These are phyloP conservation scores for Fusarium chuoi DNA, from an alignment of 2,329 filamentous ascomycete species.

Conservation along the genomic window DNA sequence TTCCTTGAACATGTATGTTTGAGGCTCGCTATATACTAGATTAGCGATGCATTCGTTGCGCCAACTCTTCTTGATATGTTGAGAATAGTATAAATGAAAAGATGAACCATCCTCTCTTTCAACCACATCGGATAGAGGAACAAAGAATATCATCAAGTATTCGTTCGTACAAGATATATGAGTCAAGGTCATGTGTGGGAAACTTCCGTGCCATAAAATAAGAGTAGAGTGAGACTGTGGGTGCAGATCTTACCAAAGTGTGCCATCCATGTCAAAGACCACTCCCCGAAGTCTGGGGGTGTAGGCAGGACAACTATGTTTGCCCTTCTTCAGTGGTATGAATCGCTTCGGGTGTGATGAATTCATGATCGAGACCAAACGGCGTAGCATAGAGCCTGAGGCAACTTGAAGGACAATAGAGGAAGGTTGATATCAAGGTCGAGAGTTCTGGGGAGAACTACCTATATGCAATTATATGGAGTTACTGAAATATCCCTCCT, in stretches of 20 bases:
- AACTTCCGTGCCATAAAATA: not conserved
- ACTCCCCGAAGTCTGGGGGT: constrained; percentile 66
- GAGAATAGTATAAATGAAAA: not conserved
- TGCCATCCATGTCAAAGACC: constrained; percentile 96
- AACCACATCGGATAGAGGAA: not conserved
- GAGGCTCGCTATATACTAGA: constrained; percentile 72
- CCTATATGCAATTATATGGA: not conserved
- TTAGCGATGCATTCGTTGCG: constrained; percentile 3
- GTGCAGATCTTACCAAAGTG: constrained; percentile 76
- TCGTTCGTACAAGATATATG: constrained; percentile 19
- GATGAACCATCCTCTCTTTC: not conserved
- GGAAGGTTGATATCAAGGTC: not conserved
- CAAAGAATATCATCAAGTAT: not conserved
- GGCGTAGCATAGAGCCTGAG: constrained; percentile 37
- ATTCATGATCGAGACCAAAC: constrained; percentile 56
- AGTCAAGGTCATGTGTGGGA: not conserved
- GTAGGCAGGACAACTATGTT: constrained; percentile 43
- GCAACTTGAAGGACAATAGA: not conserved
- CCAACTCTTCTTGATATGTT: not conserved
- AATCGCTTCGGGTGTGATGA: constrained; percentile 59
- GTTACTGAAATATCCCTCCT: not conserved
- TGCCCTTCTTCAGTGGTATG: constrained; percentile 61
- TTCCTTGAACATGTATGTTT: constrained; percentile 93
- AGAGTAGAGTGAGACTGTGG: not conserved
- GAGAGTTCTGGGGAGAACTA: not conserved